Evolutionary conservation across 2,329 filamentous ascomycete genomes (phyloP), one percentile per base, ranked within the genome.

Genomic region (Lachnellula subtilissima): DNA sequence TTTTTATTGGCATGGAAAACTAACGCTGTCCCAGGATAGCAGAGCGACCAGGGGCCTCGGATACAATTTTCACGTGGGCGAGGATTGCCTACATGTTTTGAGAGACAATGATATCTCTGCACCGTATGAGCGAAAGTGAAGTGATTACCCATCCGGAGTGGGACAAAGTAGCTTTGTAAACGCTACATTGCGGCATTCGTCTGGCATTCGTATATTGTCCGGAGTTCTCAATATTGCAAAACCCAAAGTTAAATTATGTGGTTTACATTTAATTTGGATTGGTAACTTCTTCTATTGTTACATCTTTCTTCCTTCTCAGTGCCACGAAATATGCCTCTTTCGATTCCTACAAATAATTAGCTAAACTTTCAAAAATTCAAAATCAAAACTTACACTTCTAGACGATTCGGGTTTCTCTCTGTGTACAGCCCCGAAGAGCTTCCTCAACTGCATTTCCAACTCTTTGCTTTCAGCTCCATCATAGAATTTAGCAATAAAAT

Each of bases 401-500:
- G 93, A 97, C 6, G 91, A 89, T 54, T 95, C 88, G 1, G 95
- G 94, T 72, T 99, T 99, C 71, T 96, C 88, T 57, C 92, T 81
- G 66, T 88, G 79, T 2, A 99, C 94, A 64, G 83, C 89, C 17
- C 77, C 74, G 69, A 99, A 99, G 65, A 96, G 75, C 49, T 79
- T 83, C 70, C 83, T 89, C 42, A 99, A 76, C 64, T 83, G 83
- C 59, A 74, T 78, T 74, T 97, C 91, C 11, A 99, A 74, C 1
- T 76, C 77, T 73, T 89, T 92, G 68, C 97, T 93, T 71, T 97
- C 92, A 5, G 79, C 72, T 3, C 94, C 94, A 71, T 96, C 90
- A 72, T 97, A 99, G 73, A 96, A 99, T 73, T 99, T 99, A 81
- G 93, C 97, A 46, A 99, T 82, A 65, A 99, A 96, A 70, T 96